Evolutionary conservation across 805 yeast species (phyloP).

Genomic region (Candida berthetii): DNA sequence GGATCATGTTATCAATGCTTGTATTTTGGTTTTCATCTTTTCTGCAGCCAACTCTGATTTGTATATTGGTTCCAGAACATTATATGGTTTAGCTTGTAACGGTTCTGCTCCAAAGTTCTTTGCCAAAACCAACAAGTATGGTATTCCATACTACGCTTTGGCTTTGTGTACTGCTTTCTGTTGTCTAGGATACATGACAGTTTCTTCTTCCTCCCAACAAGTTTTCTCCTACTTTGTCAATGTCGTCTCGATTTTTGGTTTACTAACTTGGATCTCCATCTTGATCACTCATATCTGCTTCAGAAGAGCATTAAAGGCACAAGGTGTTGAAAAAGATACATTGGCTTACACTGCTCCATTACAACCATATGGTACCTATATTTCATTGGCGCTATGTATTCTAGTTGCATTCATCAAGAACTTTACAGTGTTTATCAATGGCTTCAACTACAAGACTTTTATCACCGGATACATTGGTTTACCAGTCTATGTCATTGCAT

Average conservation of each 20-base stretch:
- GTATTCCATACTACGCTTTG: slow-evolving; percentile 64
- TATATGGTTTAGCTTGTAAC: slow-evolving; percentile 37
- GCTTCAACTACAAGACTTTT: slow-evolving; percentile 57
- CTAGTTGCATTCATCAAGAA: slow-evolving; percentile 60
- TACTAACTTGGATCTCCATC: slow-evolving; percentile 71
- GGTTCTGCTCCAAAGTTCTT: slow-evolving; percentile 71
- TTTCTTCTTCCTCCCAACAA: slow-evolving; percentile 45
- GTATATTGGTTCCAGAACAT: slow-evolving; percentile 70
- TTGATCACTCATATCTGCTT: slow-evolving; percentile 62
- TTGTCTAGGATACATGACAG: slow-evolving; percentile 66
- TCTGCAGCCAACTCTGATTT: slow-evolving; percentile 80
- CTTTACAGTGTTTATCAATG: slow-evolving; percentile 64
- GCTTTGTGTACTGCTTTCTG: slow-evolving; percentile 44
- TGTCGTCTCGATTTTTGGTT: slow-evolving; percentile 70
- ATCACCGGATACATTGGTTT: slow-evolving; percentile 77
- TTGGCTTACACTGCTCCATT: slow-evolving; percentile 60
- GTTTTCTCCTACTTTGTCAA: slow-evolving; percentile 68
- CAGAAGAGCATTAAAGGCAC: slow-evolving; percentile 58
- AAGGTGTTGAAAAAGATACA: slow-evolving; percentile 51
- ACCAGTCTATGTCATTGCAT: slow-evolving; percentile 52
- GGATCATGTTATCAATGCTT: slow-evolving; percentile 73
- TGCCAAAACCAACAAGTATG: slow-evolving; percentile 56
- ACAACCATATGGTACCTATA: slow-evolving; percentile 62
- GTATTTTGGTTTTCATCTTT: slow-evolving; percentile 66
- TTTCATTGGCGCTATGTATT: slow-evolving; percentile 48